Evolutionary conservation across 2,329 filamentous ascomycete genomes (phyloP), one percentile per base, ranked within the genome.

Genomic region (Rugonectria rugulosa): DNA sequence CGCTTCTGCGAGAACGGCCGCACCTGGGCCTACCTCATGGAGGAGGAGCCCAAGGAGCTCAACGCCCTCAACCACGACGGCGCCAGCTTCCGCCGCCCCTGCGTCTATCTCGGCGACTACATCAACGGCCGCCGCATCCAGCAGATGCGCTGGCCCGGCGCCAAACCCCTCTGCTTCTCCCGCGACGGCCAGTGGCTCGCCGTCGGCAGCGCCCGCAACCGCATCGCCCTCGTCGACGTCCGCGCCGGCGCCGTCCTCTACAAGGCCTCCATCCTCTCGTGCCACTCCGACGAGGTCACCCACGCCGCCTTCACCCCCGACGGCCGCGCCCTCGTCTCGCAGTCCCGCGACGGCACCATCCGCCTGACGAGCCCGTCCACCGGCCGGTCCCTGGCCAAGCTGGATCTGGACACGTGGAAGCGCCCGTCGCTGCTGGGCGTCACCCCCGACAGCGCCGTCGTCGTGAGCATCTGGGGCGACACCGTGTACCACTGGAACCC

Each of bases 401-500:
- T 70, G 38, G 68, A 70, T 40, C 55, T 61, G 3, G 67, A 70
- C 15, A 65, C 68, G 1, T 67, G 63, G 61, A 70, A 70, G 57
- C 63, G 62, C 23, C 66, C 66, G 1, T 8, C 62, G 1, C 63
- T 69, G 32, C 56, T 70, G 4, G 67, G 65, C 9, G 64, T 73
- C 3, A 66, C 69, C 8, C 62, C 62, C 6, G 66, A 72, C 27
- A 68, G 67, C 26, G 59, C 62, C 15, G 45, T 72, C 10, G 63
- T 74, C 15, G 70, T 72, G 2, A 70, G 68, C 10, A 55, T 75
- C 17, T 74, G 72, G 72, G 71, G 72, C 42, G 60, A 71, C 26
- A 67, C 68, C 2, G 69, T 75, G 49, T 70, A 70, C 23, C 56
- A 72, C 53, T 75, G 73, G 73, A 65, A 70, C 37, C 60, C 70